Base-by-base conservation (phyloP, 2,329 filamentous ascomycete species). In the Arthrobotrys pseudoclavata region DNA sequence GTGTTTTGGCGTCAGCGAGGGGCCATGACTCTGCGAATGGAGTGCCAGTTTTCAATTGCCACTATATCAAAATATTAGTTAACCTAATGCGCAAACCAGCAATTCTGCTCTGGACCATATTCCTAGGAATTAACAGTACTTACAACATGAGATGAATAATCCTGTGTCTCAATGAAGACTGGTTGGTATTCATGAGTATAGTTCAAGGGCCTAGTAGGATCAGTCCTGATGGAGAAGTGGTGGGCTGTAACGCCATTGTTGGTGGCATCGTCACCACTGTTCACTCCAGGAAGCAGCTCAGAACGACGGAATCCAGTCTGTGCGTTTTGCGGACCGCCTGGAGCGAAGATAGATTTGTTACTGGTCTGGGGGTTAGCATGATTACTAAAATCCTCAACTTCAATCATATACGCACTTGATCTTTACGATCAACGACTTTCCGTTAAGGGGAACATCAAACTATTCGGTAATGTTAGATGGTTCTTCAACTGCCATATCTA, bases 281-380 rank as follows among this genome's bases (percentile, higher is more conserved):
- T 86, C 84, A 86, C 83, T 79, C 84, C 82, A 10, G 86, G 84
- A 68, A 88, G 85, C 64, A 90, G 85, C 76, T 89, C 88, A 0
- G 87, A 87, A 79, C 89, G 87, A 47, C 89, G 86, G 84, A 91
- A 90, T 20, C 89, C 89, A 1, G 83, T 83, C 82, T 91, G 89
- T 60, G 85, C 82, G 80, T 84, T 81, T 18, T 83, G 80, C 9
- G 68, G 61, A 3, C 77, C 77, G 79, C 84, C 85, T 34, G 85
- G 85, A n/a, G 84, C 84, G 83, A 90, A 91, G 82, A 91, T 89
- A 80, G 87, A 89, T 75, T 85, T 80, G 82, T 90, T 88, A 72
- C 82, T 79, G 1, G 31, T 12, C 18, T 1, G 4, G 6, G 10
- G 24, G 24, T 66, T 60, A 67, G 61, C 34, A 52, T 50, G 20